These are phyloP conservation scores for Erysimum cheiranthoides DNA, from an alignment of 345 rosid genomes.

Conservation along the genomic window DNA sequence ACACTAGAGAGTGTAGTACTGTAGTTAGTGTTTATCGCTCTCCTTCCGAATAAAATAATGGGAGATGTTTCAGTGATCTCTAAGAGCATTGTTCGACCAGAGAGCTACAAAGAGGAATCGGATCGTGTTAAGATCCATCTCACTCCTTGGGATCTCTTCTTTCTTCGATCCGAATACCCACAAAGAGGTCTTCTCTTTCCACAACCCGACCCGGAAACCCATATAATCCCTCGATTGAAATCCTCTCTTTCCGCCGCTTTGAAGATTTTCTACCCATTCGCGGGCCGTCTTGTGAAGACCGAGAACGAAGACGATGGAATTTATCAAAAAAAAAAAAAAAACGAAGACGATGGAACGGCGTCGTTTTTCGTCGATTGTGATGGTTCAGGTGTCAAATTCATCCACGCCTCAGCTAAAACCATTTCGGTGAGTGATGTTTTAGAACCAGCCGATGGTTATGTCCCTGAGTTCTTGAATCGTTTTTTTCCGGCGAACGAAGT, in stretches of 20 bases:
- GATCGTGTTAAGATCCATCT: constrained; percentile 42
- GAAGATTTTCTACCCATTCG: constrained; percentile 42
- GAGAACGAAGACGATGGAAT: constrained; percentile 33
- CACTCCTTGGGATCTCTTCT: constrained; percentile 42
- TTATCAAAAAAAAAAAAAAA: too few relatives aligned
- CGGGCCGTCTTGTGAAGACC: constrained; percentile 43
- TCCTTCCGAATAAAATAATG: neutral
- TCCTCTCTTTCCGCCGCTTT: constrained; percentile 45
- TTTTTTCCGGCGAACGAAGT: constrained; percentile 46
- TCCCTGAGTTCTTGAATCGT: constrained; percentile 29
- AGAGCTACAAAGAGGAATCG: constrained; percentile 5
- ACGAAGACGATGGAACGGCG: too few relatives aligned
- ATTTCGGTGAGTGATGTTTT: constrained; percentile 43
- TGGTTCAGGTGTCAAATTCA: constrained; percentile 47
- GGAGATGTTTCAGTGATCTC: constrained; percentile 33
- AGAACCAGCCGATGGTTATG: constrained; percentile 6
- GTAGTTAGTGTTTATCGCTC: too few relatives aligned
- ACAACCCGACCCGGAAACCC: constrained; percentile 35
- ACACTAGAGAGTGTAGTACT: too few relatives aligned
- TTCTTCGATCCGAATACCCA: constrained; percentile 30
- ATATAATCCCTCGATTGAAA: constrained; percentile 24
- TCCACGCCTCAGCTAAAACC: constrained; percentile 45
- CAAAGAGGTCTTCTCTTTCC: constrained; percentile 47
- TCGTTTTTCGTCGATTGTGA: constrained; percentile 48
- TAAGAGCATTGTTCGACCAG: constrained; percentile 33